Evolutionary conservation across 2,329 filamentous ascomycete genomes (phyloP), one percentile per base, ranked within the genome.

Genomic region (Blumeriella jaapii): DNA sequence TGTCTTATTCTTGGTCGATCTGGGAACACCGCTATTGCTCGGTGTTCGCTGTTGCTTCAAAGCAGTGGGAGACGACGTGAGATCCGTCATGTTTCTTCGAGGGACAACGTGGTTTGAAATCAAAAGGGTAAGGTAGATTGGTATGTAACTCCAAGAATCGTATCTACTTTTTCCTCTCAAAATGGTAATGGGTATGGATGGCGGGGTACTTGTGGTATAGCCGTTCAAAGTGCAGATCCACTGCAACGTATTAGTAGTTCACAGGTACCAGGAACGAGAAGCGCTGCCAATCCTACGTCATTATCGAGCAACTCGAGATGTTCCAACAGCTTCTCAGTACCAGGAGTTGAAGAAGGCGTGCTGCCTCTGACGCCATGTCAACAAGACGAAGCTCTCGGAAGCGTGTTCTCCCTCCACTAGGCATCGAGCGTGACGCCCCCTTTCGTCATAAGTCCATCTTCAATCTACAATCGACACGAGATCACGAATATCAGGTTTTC

Each of bases 61-160:
- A 30, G 38, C 27, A 28, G 35, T 41, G 6, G 39, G 38, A 9
- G 23, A 28, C 31, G 29, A 45, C 31, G 38, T 38, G 17, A 40
- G 25, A 23, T 48, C 45, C 19, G 45, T 42, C 45, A 50, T 50
- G 31, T 28, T 48, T 24, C 9, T 22, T 22, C 11, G 20, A 38
- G n/a, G n/a, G n/a, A n/a, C n/a, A n/a, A n/a, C n/a, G n/a, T n/a
- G n/a, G n/a, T n/a, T n/a, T n/a, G n/a, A n/a, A n/a, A n/a, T n/a
- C n/a, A n/a, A n/a, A n/a, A n/a, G n/a, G n/a, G n/a, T n/a, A n/a
- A n/a, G n/a, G 34, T 36, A 30, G 29, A 13, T 35, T 18, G 18
- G 11, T 41, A 31, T 16, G 25, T 24, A 13, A 3, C n/a, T n/a
- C n/a, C n/a, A n/a, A n/a, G n/a, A n/a, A n/a, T n/a, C n/a, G n/a